Base-by-base conservation (phyloP, 306 rosid species). In the Cicer cuneatum region DNA sequence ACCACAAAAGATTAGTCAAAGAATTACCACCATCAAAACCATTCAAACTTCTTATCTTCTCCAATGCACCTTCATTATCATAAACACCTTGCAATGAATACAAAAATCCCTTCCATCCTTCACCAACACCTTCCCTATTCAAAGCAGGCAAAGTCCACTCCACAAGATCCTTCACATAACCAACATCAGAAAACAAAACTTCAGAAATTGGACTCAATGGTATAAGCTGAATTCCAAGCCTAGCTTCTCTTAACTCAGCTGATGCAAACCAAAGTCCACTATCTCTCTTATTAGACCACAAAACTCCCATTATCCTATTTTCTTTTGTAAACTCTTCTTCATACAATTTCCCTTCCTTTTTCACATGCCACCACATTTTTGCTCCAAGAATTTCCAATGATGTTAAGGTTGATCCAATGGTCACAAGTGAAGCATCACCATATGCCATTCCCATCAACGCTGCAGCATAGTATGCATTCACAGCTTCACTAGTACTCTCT, bases 311-410 rank as follows among this genome's bases (percentile, higher is more conserved):
- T 1, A 35, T 2, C 46, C 19, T 60, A n/a, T 60, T 60, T 0
- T 60, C 19, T n/a, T 37, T 8, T 0, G 46, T 37, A 38, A 60
- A 60, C 4, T 35, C 66, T 37, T 60, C 8, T 10, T 37, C 66
- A n/a, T 60, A 60, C 5, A 60, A 1, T 0, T 60, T 37, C 10
- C 24, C 46, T 3, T 8, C 66, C 7, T 37, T 5, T 60, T 60
- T 60, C 11, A 60, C 66, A n/a, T 60, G 67, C 67, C 67, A 61
- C 67, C 67, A 61, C 67, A 61, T 37, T 33, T 61, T 61, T 0
- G 24, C 7, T 1, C 12, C 67, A n/a, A 13, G 18, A 61, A 61
- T 61, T 61, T 61, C 66, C 46, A 59, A 11, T 13, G 66, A 35
- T 33, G 66, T 35, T 1, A 59, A 18, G 7, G 66, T 59, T n/a